A percentile compares a stretch with the other conserved stretches of the same genome.
These are phyloP conservation scores for Candida oleophila DNA, from an alignment of 805 yeast species.

Conservation along the genomic window DNA sequence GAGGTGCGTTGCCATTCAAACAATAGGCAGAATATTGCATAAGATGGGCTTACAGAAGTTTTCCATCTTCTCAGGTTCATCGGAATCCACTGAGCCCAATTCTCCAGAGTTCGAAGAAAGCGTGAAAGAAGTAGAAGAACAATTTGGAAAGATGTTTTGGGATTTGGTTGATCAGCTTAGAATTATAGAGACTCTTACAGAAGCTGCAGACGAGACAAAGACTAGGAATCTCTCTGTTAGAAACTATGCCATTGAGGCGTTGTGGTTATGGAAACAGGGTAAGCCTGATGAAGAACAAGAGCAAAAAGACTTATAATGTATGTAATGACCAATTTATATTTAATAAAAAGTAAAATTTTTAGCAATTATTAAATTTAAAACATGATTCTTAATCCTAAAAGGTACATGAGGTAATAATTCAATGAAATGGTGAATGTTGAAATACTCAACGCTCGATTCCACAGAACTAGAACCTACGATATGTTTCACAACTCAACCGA, in stretches of 20 bases:
- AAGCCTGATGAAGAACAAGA: constrained; percentile 33
- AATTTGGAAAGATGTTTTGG: constrained; percentile 64
- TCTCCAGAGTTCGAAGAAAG: constrained; percentile 26
- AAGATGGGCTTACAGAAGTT: constrained; percentile 69
- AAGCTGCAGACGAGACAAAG: constrained; percentile 62
- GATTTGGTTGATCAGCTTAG: constrained; percentile 62
- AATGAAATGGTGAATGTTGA: background rate
- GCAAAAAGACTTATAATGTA: constrained; percentile 9
- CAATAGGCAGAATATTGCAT: constrained; percentile 82
- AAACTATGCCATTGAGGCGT: constrained; percentile 83
- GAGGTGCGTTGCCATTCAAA: constrained; percentile 80
- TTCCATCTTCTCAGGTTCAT: constrained; percentile 47
- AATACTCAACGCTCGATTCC: background rate
- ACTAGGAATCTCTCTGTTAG: constrained; percentile 71
- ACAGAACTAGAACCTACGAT: background rate
- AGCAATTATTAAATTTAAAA: background rate
- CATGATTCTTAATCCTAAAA: background rate
- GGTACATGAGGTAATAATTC: background rate
- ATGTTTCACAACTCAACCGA: background rate
- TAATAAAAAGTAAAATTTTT: background rate
- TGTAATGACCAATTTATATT: background rate
- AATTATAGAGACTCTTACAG: constrained; percentile 63
- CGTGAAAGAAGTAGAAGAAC: constrained; percentile 19
- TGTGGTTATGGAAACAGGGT: constrained; percentile 80
- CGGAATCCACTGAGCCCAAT: constrained; percentile 29